Evolutionary conservation across 345 rosid species (phyloP).

Genomic region (Cardamine chenopodiifolia): DNA sequence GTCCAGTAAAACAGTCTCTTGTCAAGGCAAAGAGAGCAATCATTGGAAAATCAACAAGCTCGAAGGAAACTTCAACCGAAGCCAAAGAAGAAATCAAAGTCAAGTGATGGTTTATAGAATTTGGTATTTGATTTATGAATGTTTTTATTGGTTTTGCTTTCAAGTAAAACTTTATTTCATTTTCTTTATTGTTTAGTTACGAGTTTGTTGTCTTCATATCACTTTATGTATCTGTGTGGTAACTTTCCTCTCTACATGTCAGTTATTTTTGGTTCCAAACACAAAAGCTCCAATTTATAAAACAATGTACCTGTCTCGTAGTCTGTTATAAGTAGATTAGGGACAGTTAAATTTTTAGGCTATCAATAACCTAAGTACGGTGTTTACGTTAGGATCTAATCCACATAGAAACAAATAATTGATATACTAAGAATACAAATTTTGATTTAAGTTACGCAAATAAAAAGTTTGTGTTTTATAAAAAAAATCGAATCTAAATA

Average conservation of each 20-base stretch:
- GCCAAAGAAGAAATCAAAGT: conserved; percentile 46
- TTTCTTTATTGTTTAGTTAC: background rate
- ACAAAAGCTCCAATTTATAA: background rate
- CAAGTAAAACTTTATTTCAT: background rate
- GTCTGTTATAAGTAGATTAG: background rate
- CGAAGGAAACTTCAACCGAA: conserved; percentile 35
- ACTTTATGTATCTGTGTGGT: background rate
- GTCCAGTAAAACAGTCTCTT: conserved; percentile 58
- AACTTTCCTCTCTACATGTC: background rate
- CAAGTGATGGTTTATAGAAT: conserved; percentile 35
- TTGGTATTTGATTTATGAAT: background rate
- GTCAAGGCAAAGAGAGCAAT: conserved; percentile 62
- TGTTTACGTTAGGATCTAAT: too few relatives aligned
- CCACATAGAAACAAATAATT: too few relatives aligned
- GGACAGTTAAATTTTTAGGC: too few relatives aligned
- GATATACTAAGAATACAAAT: too few relatives aligned
- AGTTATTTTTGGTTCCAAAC: background rate
- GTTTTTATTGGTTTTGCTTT: background rate
- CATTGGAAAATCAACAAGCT: conserved; percentile 51
- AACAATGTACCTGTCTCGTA: background rate
- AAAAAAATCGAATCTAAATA: too few relatives aligned
- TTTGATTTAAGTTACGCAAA: too few relatives aligned
- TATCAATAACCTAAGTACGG: too few relatives aligned
- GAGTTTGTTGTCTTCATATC: background rate
- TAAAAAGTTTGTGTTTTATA: too few relatives aligned